Evolutionary conservation across 805 yeast species (phyloP).

Genomic region (Saitoella complicata): DNA sequence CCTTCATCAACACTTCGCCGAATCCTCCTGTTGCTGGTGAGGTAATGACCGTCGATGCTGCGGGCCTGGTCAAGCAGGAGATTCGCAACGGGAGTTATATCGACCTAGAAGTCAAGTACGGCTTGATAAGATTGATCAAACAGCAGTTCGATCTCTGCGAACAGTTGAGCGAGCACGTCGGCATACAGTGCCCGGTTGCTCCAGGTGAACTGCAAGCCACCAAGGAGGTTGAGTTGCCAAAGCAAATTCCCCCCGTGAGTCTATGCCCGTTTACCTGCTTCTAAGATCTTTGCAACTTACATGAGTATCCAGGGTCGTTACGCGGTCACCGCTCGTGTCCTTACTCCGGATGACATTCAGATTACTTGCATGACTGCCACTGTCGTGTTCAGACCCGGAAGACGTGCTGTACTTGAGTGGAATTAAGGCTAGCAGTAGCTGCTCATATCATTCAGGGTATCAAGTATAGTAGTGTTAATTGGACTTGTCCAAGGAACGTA

Average conservation of each 20-base stretch:
- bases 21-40: constrained; percentile 83
- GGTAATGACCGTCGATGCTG: constrained; percentile 63
- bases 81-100: constrained; percentile 82
- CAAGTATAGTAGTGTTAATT: neutral
- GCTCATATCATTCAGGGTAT: neutral
- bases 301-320: constrained; percentile 24
- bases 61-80: constrained; percentile 39
- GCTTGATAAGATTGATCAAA: constrained; percentile 72
- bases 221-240: constrained; percentile 70
- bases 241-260: constrained; percentile 73
- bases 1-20: constrained; percentile 48
- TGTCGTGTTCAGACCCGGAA: constrained; percentile 19
- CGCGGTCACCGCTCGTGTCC: constrained; percentile 76
- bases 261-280: no score
- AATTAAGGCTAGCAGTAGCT: neutral
- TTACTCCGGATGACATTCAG: constrained; percentile 62
- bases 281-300: no score
- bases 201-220: constrained; percentile 50
- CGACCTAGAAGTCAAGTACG: constrained; percentile 83
- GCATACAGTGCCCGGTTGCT: constrained; percentile 65
- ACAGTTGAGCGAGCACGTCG: constrained; percentile 56
- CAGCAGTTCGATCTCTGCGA: constrained; percentile 92
- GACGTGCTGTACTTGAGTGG: neutral
- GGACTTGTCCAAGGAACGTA: no score
- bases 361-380: constrained; percentile 59